These are phyloP conservation scores for Kondoa subrosea DNA, from an alignment of 768 basidiomycete species.

Conservation along the genomic window DNA sequence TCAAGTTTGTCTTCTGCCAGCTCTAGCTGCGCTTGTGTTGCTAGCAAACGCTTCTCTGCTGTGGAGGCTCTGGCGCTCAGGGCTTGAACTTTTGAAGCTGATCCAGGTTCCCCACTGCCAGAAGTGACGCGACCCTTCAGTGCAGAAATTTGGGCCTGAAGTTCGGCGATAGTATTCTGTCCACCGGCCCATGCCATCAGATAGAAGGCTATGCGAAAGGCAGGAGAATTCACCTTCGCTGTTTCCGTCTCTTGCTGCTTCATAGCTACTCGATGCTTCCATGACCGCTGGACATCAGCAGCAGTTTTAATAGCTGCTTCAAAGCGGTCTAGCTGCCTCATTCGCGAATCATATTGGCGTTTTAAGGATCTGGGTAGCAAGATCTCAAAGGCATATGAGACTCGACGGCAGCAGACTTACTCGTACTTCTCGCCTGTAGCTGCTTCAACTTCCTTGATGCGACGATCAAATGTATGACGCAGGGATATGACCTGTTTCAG, in stretches of 20 bases:
- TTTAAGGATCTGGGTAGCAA: constrained; percentile 31
- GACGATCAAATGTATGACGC: constrained; percentile 68
- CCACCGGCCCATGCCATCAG: background rate
- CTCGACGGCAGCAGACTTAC: constrained; percentile 28
- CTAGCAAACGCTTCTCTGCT: constrained; percentile 72
- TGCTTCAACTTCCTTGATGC: constrained; percentile 59
- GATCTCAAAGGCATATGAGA: background rate
- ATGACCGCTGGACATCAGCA: constrained; percentile 59
- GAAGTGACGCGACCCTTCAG: constrained; percentile 34
- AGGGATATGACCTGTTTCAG: constrained; percentile 71
- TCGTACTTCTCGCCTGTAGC: constrained; percentile 52
- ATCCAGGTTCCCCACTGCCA: constrained; percentile 32
- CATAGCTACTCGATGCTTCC: constrained; percentile 62
- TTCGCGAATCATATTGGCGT: constrained; percentile 69
- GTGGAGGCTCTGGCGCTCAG: constrained; percentile 58
- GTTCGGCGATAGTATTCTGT: constrained; percentile 47
- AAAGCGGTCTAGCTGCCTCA: constrained; percentile 85
- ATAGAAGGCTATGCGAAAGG: background rate
- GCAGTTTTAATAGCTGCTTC: constrained; percentile 67
- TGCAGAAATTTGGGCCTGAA: constrained; percentile 50
- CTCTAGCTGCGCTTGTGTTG: constrained; percentile 65
- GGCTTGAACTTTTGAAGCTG: constrained; percentile 53
- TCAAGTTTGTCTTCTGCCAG: constrained; percentile 72
- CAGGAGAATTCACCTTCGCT: constrained; percentile 45
- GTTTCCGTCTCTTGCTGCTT: constrained; percentile 84